Base-by-base conservation (phyloP, 2,329 filamentous ascomycete species). In the Aspergillus sp. region DNA sequence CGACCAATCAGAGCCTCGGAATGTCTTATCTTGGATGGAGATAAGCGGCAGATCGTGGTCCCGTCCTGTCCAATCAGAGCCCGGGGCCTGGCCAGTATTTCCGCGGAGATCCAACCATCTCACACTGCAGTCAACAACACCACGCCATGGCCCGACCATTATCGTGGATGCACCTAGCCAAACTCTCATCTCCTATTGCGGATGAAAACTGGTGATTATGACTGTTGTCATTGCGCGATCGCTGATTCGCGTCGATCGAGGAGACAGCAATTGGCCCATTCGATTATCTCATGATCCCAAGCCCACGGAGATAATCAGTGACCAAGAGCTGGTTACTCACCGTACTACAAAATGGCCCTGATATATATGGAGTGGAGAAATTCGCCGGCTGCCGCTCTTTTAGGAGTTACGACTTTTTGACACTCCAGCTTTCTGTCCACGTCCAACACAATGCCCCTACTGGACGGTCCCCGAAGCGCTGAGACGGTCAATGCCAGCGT, bases 381-480 rank as follows among this genome's bases (percentile, higher is more conserved):
- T 39, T 44, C 34, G 20, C 37, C 34, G 13, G 40, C 55, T 17
- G n/a, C 49, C 42, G 17, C 20, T 42, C 33, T 24, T 34, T 15
- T 41, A 34, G 34, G 40, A 30, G 15, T 9, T 39, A 40, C n/a
- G 45, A 20, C 46, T 50, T 12, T 47, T 20, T 51, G 33, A 17
- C 51, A 33, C 40, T 27, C 34, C 55, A 15, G 44, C 19, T 51
- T 37, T 20, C 13, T 24, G 15, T 12, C 20, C 46, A 24, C 17
- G 5, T 40, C 24, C 44, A 30, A 17, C 50, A 64, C 49, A 37
- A 74, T 73, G 71, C 68, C 68, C 22, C 62, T 71, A 41, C 57
- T 73, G 15, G 70, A 71, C 51, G 64, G 66, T 46, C 59, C 68
- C 27, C 67, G 64, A 34, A 57, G 62, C 40, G 61, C 63, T 30